A percentile compares a stretch with the other conserved stretches of the same genome.
phyloP scores from a whole-genome alignment of 176 grass and related monocot species.

The Raddia guianensis region DNA sequence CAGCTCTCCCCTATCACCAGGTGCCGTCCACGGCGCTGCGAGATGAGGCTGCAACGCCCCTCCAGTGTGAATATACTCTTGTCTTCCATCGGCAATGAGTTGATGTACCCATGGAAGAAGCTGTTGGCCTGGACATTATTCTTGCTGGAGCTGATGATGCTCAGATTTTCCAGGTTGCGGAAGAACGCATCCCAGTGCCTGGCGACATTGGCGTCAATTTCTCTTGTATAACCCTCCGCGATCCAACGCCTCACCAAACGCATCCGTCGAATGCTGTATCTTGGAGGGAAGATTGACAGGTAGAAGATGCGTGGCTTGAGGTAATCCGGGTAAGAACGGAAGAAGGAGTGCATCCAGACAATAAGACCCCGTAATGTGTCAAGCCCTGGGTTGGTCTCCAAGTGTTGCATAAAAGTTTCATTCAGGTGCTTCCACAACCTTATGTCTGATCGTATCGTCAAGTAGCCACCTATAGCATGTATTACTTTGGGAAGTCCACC shows the following conservation, averaged over 20 bases:
- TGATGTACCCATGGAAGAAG: constrained; percentile 14
- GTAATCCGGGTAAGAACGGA: not conserved
- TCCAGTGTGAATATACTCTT: not conserved
- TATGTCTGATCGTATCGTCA: too few species aligned
- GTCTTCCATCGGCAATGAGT: constrained; percentile 5
- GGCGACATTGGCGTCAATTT: not conserved
- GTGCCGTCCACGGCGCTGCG: not conserved
- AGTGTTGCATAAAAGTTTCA: too few species aligned
- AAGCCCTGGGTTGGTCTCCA: too few species aligned
- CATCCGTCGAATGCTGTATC: not conserved
- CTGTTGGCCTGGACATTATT: not conserved
- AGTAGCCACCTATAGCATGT: too few species aligned
- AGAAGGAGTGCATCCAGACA: constrained; percentile 13
- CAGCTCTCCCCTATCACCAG: not conserved
- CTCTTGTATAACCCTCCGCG: constrained; percentile 8
- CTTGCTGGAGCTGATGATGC: not conserved
- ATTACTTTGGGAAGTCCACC: too few species aligned
- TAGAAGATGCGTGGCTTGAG: constrained; percentile 40
- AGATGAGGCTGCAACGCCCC: not conserved
- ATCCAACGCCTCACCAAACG: constrained; percentile 39
- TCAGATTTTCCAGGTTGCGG: not conserved
- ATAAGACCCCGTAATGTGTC: not conserved
- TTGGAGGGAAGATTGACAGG: not conserved
- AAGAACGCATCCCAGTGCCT: constrained; percentile 6
- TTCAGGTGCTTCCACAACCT: too few species aligned